These are phyloP conservation scores for Verbena officinalis DNA, from an alignment of 257 asterid genomes.

Conservation along the genomic window DNA sequence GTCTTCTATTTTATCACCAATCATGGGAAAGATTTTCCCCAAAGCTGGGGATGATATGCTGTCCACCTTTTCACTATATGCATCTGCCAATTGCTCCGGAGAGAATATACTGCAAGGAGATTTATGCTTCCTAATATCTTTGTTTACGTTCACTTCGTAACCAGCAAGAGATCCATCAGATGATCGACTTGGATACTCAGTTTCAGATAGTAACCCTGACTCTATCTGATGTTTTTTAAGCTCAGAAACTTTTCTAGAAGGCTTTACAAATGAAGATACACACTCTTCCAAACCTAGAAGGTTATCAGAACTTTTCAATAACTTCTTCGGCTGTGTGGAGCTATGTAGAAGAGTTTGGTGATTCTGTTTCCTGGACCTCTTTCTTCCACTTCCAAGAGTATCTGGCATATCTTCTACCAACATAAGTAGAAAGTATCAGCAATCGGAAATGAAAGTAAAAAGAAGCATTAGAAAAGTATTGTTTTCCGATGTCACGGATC, in stretches of 20 bases:
- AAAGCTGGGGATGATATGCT: constrained; percentile 40
- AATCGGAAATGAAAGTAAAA: constrained; percentile 22
- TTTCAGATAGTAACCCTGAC: constrained; percentile 41
- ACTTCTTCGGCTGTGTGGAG: constrained; percentile 45
- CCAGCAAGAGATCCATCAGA: constrained; percentile 42
- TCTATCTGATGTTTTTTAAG: constrained; percentile 33
- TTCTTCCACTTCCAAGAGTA: constrained; percentile 44
- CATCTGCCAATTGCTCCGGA: constrained; percentile 37
- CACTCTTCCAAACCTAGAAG: constrained; percentile 39
- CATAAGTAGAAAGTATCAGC: constrained; percentile 16
- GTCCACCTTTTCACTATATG: constrained; percentile 36
- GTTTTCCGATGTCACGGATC: too few relatives aligned
- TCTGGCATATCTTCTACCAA: constrained; percentile 38
- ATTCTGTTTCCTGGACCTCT: constrained; percentile 50
- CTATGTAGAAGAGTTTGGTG: constrained; percentile 38
- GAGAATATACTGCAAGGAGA: constrained; percentile 46
- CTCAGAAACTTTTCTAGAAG: constrained; percentile 38
- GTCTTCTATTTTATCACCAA: constrained; percentile 31
- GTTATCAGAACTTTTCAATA: constrained; percentile 37
- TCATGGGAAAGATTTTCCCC: constrained; percentile 37
- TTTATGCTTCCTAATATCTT: too few relatives aligned
- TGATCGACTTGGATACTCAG: constrained; percentile 38
- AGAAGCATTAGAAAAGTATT: constrained; percentile 1
- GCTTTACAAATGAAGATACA: constrained; percentile 32
- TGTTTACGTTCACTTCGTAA: too few relatives aligned